Base-by-base conservation (phyloP, 2,329 filamentous ascomycete species). In the Plenodomus lindquistii region DNA sequence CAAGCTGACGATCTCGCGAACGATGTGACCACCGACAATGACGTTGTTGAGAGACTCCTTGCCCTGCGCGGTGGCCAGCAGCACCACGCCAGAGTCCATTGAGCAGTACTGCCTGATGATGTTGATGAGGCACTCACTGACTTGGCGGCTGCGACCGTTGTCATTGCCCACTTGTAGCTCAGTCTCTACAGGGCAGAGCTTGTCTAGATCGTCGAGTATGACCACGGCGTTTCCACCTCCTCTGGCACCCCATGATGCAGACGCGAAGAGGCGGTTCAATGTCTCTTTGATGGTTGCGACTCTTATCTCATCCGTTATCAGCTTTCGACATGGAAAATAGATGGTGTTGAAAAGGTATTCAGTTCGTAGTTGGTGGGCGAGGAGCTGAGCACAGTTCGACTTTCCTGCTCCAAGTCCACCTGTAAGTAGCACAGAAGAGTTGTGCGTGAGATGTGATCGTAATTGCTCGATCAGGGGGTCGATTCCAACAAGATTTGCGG, bases 21-120 rank as follows among this genome's bases (percentile, higher is more conserved):
- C 89, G 27, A 97, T 86, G 71, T 97, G 93, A 1, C 92, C 91
- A 18, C 93, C 91, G 48, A 97, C 85, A 43, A 99, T 84, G 15
- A 96, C 85, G 59, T 89, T 92, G 71, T 99, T 94, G 41, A 99
- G 76, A 0, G 90, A 87, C 56, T 99, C 94, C 67, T 99, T 99
- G 16, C 88, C 87, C 71, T 96, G 91, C 0, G 93, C 91, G 17
- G 93, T 97, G 3, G 91, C 92, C 9, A 99, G 79, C 43, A 99
- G 74, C 4, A 96, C 89, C 13, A 99, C 88, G 2, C 87, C 86
- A 53, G 87, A 91, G 51, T 90, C 86, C 53, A 84, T 81, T 0
- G 84, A 85, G 68, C 92, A 96, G 68, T 93, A 92, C 65, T 97
- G 88, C 46, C 86, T 84, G 0, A 93, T 89, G 56, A 94, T 85